Evolutionary conservation across 2,329 filamentous ascomycete species (phyloP), one percentile per base, ranked within the genome.

Genomic region (Chrysoporthe cubensis): DNA sequence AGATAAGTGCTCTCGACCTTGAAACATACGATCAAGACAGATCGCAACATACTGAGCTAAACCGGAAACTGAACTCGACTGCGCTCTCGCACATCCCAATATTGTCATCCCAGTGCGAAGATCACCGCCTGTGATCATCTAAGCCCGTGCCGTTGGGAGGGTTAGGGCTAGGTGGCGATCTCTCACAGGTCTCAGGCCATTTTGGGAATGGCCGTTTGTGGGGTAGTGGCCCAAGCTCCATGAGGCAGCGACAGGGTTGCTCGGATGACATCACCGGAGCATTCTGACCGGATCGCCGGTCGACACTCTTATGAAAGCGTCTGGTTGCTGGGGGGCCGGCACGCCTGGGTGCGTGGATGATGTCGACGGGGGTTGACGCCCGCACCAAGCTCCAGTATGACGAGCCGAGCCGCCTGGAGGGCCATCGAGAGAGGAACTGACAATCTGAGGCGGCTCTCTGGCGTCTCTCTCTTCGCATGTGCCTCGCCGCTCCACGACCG

Each of bases 191-290:
- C 3, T 37, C 52, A 43, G 16, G n/a, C 18, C 37, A 7, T 7
- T 26, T 59, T 48, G n/a, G 60, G 65, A 3, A 57, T 50, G 54
- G 65, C 54, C 26, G 52, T 62, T 63, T 62, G 65, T 63, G 65
- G 65, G 65, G 65, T 37, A 58, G n/a, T 63, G 59, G 59, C 60
- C 59, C 56, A 64, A 64, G 61, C 62, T 64, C 61, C 42, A 7
- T 5, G 14, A 18, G n/a, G 14, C 6, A 16, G 7, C 4, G 32
- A 40, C 63, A 65, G 52, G 54, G 52, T 16, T 26, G 11, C 48
- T 18, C 3, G 18, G 6, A 65, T 69, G 68, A 69, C 68, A 67
- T 69, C 68, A 67, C 68, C 65, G 68, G 65, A 62, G 65, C 58
- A 58, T 61, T 64, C 21, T 26, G 60, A 62, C 67, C 67, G 67